Percentiles rank a stretch among this genome's conserved stretches.
Conservation (phyloP, 2,329 filamentous ascomycete species). For the Westerdykella ornata region DNA sequence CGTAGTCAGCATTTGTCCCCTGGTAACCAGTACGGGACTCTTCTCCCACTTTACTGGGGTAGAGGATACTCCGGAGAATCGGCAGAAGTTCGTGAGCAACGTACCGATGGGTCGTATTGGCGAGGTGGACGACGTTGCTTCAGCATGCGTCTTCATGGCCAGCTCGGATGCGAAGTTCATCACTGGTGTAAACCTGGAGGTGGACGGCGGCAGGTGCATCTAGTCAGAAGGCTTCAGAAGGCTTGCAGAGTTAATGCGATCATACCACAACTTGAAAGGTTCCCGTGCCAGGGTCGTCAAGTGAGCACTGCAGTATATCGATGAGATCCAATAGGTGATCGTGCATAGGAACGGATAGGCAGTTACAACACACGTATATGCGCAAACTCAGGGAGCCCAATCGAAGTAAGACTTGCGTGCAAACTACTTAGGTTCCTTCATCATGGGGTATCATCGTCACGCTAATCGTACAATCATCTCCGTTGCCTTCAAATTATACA, state of each 20-base stretch:
- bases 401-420: no score
- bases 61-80: conserved; percentile 53
- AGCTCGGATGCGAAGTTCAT: conserved; percentile 55
- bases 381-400: no score
- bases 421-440: no score
- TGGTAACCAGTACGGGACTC: conserved; percentile 60
- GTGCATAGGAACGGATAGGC: no score
- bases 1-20: conserved; percentile 64
- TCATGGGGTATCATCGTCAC: no score
- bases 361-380: no score
- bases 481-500: not conserved
- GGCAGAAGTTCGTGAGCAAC: conserved; percentile 48
- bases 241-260: no score
- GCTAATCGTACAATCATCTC: no score
- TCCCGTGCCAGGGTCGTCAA: not conserved
- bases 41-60: conserved; percentile 55
- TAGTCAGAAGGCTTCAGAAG: conserved; percentile 7
- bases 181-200: conserved; percentile 47
- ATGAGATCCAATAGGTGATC: no score
- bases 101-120: conserved; percentile 56
- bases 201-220: conserved; percentile 37
- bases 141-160: conserved; percentile 52
- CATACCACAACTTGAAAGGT: no score
- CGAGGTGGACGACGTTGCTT: conserved; percentile 54
- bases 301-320: no score